Conservation (phyloP, 228 moss, liverwort and hornwort species). For the Sphagnum magellanicum region DNA sequence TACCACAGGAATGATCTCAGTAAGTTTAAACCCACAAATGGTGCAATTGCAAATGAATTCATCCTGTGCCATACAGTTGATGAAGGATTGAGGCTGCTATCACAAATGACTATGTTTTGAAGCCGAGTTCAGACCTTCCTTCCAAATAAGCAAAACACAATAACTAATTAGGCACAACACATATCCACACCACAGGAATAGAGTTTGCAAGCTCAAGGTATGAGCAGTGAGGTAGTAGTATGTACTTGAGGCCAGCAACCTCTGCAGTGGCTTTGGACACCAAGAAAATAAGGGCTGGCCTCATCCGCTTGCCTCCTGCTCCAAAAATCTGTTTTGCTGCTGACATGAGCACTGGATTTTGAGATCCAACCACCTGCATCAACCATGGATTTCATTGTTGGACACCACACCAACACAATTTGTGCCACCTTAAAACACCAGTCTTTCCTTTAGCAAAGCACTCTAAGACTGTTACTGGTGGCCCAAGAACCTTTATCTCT, state of each 20-base stretch:
- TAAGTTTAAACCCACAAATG: too few relatives aligned
- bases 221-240: not conserved
- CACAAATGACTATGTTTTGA: too few relatives aligned
- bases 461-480: too few relatives aligned
- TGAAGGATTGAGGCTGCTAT: too few relatives aligned
- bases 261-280: slow-evolving; percentile 85
- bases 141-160: too few relatives aligned
- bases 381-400: not conserved
- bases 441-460: not conserved
- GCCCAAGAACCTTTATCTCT: not conserved
- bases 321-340: slow-evolving; percentile 97
- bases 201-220: not conserved
- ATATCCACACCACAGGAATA: too few relatives aligned
- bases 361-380: slow-evolving; percentile 83
- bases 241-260: slow-evolving; percentile 80
- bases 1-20: too few relatives aligned
- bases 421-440: not conserved
- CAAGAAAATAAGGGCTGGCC: slow-evolving; percentile 90
- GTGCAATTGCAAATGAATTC: too few relatives aligned
- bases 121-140: too few relatives aligned
- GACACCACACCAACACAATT: not conserved
- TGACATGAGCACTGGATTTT: slow-evolving; percentile 86
- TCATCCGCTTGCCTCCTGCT: slow-evolving; percentile 94
- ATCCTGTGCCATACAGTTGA: too few relatives aligned
- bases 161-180: too few relatives aligned